A percentile compares a stretch with the other conserved stretches of the same genome.
phyloP scores from a whole-genome alignment of 164 flowering plant species.

The Buxus sempervirens region DNA sequence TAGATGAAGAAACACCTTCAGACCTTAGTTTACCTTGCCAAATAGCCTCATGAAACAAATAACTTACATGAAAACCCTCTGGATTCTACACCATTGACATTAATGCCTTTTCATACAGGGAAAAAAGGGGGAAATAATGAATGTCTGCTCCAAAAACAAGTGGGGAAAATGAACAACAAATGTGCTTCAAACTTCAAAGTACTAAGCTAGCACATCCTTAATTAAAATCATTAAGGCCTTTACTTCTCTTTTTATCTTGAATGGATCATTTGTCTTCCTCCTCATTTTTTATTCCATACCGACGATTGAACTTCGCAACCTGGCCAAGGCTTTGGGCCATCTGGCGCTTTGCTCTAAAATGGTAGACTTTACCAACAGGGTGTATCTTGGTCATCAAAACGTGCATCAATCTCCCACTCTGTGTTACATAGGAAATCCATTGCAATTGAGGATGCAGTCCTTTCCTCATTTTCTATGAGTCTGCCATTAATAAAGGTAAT shows the following conservation, averaged over 20 bases:
- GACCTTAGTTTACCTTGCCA: background rate
- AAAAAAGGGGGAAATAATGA: background rate
- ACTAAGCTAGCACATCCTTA: background rate
- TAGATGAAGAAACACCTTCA: background rate
- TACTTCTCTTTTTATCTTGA: background rate
- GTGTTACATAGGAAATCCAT: conserved; percentile 85
- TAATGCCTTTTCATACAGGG: background rate
- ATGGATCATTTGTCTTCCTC: conserved; percentile 24
- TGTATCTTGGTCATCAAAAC: conserved; percentile 80
- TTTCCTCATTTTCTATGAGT: conserved; percentile 60
- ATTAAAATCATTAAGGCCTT: background rate
- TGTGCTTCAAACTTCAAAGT: background rate
- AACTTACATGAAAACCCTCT: background rate
- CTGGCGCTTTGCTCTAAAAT: conserved; percentile 71
- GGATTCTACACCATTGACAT: background rate
- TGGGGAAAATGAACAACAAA: background rate
- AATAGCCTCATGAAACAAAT: background rate
- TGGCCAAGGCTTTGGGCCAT: conserved; percentile 69
- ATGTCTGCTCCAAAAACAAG: background rate
- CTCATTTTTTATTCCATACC: conserved; percentile 38
- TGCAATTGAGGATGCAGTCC: conserved; percentile 93
- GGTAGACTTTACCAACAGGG: conserved; percentile 71
- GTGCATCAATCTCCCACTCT: conserved; percentile 73
- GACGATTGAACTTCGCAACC: conserved; percentile 79
- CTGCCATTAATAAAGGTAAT: conserved; percentile 3